phyloP scores from a whole-genome alignment of 495 filamentous ascomycete species.

The Aspergillus sclerotioniger region DNA sequence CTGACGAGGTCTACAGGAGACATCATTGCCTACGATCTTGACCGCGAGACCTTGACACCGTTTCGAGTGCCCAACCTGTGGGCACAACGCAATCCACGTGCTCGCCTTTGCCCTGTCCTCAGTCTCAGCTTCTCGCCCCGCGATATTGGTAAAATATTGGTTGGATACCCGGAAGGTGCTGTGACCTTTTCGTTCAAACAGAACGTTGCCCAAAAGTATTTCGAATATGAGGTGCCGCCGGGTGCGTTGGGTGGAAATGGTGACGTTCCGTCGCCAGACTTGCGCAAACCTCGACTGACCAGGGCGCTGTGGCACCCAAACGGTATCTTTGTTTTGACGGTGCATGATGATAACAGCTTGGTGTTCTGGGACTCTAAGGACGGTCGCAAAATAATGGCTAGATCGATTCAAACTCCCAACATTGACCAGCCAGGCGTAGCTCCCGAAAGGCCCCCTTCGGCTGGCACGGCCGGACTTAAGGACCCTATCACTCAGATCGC shows the following conservation, averaged over 20 bases:
- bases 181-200: constrained; percentile 93
- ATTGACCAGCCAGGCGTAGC: constrained; percentile 60
- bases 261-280: constrained; percentile 48
- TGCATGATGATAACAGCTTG: constrained; percentile 84
- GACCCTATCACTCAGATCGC: constrained; percentile 71
- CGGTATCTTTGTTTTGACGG: constrained; percentile 83
- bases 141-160: constrained; percentile 87
- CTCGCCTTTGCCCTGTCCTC: constrained; percentile 60
- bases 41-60: constrained; percentile 69
- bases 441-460: constrained; percentile 37
- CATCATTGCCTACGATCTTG: constrained; percentile 84
- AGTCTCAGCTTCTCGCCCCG: constrained; percentile 81
- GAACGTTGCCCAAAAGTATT: constrained; percentile 69
- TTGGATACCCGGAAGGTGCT: constrained; percentile 83
- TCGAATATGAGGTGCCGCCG: constrained; percentile 76
- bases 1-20: constrained; percentile 55
- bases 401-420: constrained; percentile 71
- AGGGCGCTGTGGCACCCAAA: constrained; percentile 93
- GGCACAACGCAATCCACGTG: constrained; percentile 60
- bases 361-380: constrained; percentile 96
- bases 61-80: constrained; percentile 85
- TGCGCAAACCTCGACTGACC: constrained; percentile 67
- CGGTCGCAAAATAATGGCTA: constrained; percentile 77
- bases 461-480: constrained; percentile 51
- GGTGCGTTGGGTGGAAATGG: constrained; percentile 86